These are phyloP conservation scores for Cladophialophora exuberans DNA, from an alignment of 2,329 filamentous ascomycete genomes.

Conservation along the genomic window DNA sequence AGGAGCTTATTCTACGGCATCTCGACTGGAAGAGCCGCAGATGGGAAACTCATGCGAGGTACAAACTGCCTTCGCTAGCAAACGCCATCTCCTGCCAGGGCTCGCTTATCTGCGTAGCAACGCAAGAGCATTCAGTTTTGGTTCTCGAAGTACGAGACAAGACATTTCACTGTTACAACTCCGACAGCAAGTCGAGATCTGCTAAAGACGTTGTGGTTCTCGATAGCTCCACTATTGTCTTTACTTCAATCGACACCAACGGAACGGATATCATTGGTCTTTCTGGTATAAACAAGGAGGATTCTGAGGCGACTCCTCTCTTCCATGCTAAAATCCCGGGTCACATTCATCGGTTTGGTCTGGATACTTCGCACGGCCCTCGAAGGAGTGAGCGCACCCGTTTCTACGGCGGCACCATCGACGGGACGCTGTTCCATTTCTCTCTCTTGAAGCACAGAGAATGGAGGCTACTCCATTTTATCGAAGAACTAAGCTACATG, in stretches of 20 bases:
- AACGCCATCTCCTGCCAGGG: constrained; percentile 53
- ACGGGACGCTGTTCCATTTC: constrained; percentile 73
- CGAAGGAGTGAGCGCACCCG: constrained; percentile 7
- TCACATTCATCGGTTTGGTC: constrained; percentile 22
- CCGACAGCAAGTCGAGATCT: constrained; percentile 35
- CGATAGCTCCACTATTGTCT: constrained; percentile 18
- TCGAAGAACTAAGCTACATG: constrained; percentile 69
- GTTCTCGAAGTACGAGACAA: constrained; percentile 39
- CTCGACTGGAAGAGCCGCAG: constrained; percentile 46
- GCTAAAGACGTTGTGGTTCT: constrained; percentile 25
- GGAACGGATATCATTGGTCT: constrained; percentile 26
- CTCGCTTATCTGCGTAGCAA: constrained; percentile 58
- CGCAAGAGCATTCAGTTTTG: constrained; percentile 56
- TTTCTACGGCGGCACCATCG: constrained; percentile 68
- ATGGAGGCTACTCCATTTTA: constrained; percentile 70
- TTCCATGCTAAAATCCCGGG: constrained; percentile 30
- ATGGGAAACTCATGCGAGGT: constrained; percentile 45
- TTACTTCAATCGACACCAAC: constrained; percentile 17
- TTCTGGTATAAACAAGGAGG: constrained; percentile 19
- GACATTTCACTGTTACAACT: constrained; percentile 40
- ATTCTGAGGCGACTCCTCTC: constrained; percentile 14
- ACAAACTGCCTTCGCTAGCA: constrained; percentile 52
- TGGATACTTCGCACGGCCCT: constrained; percentile 6
- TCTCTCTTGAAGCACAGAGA: constrained; percentile 64
- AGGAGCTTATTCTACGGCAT: constrained; percentile 47